phyloP scores from a whole-genome alignment of 202 grass and related monocot species.

The Eragrostis tef region DNA sequence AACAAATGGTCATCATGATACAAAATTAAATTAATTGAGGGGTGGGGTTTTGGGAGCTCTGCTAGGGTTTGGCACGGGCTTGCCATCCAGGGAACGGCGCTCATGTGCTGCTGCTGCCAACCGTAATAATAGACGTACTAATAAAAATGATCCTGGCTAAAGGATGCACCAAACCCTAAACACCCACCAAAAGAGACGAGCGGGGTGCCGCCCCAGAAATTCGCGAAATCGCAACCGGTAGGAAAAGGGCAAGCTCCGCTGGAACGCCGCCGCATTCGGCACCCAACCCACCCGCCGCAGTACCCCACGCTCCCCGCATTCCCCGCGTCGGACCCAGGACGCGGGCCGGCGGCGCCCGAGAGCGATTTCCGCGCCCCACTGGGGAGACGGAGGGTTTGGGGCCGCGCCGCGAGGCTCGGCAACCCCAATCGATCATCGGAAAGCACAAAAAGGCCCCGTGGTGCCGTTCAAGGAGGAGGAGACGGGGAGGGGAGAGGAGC shows the following conservation, averaged over 20 bases:
- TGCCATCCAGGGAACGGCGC: neutral
- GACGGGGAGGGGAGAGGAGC: neutral
- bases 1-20: neutral
- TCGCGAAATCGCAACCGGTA: neutral
- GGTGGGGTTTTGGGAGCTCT: neutral
- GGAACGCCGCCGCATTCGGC: neutral
- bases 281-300: neutral
- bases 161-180: slow-evolving; percentile 23
- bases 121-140: neutral
- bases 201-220: neutral
- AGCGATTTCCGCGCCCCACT: neutral
- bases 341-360: neutral
- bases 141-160: neutral
- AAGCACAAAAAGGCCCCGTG: neutral
- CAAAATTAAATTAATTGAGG: neutral
- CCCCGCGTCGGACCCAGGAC: neutral
- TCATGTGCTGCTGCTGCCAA: neutral
- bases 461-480: neutral
- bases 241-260: neutral
- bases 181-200: neutral
- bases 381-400: neutral
- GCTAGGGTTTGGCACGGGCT: slow-evolving; percentile 13
- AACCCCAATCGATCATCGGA: neutral
- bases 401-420: neutral
- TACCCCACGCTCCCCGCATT: slow-evolving; percentile 1